Evolutionary conservation across 164 flowering plant genomes (phyloP).

Genomic region (Stephania cephalantha): DNA sequence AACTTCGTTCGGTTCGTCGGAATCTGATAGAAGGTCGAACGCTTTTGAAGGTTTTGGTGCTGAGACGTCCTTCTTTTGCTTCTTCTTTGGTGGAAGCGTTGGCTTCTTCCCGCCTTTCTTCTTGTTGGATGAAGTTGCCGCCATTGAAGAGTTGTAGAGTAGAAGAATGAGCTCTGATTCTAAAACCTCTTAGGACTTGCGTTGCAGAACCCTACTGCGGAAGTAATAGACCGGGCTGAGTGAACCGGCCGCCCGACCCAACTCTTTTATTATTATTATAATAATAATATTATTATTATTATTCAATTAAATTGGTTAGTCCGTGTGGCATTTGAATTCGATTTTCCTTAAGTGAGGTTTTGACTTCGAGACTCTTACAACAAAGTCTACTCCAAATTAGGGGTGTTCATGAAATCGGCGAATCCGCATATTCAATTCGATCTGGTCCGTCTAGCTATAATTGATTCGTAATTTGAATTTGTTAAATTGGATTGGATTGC

Average conservation of each 20-base stretch:
- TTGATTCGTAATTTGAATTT: too few species aligned
- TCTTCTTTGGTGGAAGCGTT: constrained; percentile 26
- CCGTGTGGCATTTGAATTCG: too few species aligned
- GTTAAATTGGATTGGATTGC: too few species aligned
- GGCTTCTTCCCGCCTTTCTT: constrained; percentile 23
- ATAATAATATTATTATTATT: too few species aligned
- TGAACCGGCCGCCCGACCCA: not conserved
- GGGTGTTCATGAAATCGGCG: too few species aligned
- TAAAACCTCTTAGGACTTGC: not conserved
- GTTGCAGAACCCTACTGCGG: not conserved
- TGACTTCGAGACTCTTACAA: too few species aligned
- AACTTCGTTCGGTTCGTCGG: constrained; percentile 8
- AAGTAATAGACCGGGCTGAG: not conserved
- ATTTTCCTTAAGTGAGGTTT: too few species aligned
- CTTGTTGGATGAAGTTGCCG: constrained; percentile 17
- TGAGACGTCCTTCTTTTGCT: constrained; percentile 25
- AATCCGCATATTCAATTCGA: too few species aligned
- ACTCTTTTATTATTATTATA: too few species aligned
- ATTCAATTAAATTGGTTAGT: too few species aligned
- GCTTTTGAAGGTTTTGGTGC: constrained; percentile 19
- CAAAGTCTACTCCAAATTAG: too few species aligned
- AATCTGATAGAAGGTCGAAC: constrained; percentile 7
- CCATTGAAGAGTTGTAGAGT: constrained; percentile 22
- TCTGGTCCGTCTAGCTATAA: too few species aligned
- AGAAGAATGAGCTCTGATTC: not conserved